Evolutionary conservation across 352 stramenopile species (phyloP), one percentile per base, ranked within the genome.

Genomic region (Globisporangium nagaii): DNA sequence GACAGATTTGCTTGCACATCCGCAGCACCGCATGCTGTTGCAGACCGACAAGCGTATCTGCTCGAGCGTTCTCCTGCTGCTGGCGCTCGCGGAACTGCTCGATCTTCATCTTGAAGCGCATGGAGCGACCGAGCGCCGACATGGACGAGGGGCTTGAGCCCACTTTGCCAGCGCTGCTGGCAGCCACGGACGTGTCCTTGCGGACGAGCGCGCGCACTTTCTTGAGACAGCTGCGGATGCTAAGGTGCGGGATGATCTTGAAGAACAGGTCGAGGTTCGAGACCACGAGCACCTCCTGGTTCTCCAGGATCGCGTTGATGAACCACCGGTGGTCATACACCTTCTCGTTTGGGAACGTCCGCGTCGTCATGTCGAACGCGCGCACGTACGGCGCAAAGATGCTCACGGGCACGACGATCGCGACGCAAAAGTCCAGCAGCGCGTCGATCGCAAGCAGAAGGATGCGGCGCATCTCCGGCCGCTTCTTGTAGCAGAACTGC

Each of bases 181-280:
- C 25, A 15, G 24, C n/a, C 24, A 47, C 17, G 12, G 53, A 59
- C 19, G 43, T 60, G 53, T 60, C 50, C 25, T 60, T 60, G 35
- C 53, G 43, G 11, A 64, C 53, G 35, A 64, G 40, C 20, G 37
- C 58, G 10, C 37, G 28, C 27, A 64, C 53, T 24, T 54, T 60
- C 35, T 50, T 55, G 32, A 66, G 31, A 19, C 59, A 66, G 20
- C 41, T 24, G 6, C 48, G 44, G 10, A 66, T 66, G 39, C 59
- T 62, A 24, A 58, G 20, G 34, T 63, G 53, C 31, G 59, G 59
- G 19, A 58, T 63, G 35, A 58, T 58, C 32, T 62, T 63, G 37
- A 63, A 46, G 28, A 62, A 10, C 12, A 63, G 59, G 30, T 66
- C 59, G 2, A 62, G 17, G 1, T 46, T 50, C n/a, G 44, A 63